Evolutionary conservation across 1,139 yeast genomes (phyloP).

Genomic region (Hyphopichia fennica): DNA sequence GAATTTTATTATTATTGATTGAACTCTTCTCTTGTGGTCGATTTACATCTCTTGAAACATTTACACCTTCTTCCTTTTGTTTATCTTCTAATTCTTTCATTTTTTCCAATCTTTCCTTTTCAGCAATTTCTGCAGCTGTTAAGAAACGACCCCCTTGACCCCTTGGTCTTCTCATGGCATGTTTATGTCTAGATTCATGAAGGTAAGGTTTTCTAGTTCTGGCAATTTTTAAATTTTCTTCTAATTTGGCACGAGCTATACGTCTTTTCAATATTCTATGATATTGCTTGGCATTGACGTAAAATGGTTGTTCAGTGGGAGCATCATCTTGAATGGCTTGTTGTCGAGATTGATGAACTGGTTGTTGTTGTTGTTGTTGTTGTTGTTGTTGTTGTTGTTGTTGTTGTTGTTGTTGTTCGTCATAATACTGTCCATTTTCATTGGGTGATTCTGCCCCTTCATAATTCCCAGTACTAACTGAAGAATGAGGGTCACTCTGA

Average conservation of each 20-base stretch:
- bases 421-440: constrained; percentile 3
- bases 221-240: constrained; percentile 82
- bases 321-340: constrained; percentile 11
- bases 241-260: constrained; percentile 89
- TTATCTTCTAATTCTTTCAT: constrained; percentile 40
- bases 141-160: constrained; percentile 98
- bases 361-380: constrained; percentile 7
- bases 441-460: constrained; percentile 7
- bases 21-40: too few relatives aligned
- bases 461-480: constrained; percentile 4
- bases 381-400: constrained; percentile 5
- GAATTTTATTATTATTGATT: too few relatives aligned
- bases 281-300: constrained; percentile 96
- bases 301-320: constrained; percentile 80
- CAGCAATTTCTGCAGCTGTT: constrained; percentile 96
- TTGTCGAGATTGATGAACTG: too few relatives aligned
- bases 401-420: not conserved
- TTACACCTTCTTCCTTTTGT: constrained; percentile 11
- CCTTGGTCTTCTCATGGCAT: constrained; percentile 98
- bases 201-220: constrained; percentile 91
- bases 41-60: too few relatives aligned
- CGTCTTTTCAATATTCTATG: constrained; percentile 92
- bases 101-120: constrained; percentile 62
- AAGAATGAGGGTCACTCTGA: constrained; percentile 4
- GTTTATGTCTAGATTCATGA: constrained; percentile 97